Base-by-base conservation (phyloP, 2,329 filamentous ascomycete species). In the Metarhizium rileyi region DNA sequence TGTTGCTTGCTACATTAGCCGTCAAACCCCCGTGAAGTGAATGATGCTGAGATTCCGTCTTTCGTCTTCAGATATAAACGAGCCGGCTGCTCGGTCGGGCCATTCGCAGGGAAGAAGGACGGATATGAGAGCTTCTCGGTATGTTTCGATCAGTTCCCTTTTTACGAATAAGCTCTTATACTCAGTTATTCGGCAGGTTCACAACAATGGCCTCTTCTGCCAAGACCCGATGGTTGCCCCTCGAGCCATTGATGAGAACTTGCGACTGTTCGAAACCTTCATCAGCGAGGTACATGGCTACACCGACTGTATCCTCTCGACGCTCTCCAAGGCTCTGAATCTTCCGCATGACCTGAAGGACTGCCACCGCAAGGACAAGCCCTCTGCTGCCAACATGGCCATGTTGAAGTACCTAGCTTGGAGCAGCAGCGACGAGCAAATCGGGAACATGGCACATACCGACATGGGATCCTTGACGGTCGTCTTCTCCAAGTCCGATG, bases 121-220 rank as follows among this genome's bases (percentile, higher is more conserved):
- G 47, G 47, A 4, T 49, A 49, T 27, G 47, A 49, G 41, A 49
- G 47, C 23, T 49, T 44, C 28, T 49, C 47, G n/a, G 47, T 49
- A 36, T 36, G 47, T 16, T 33, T 33, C 2, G 3, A 16, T 25
- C 30, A 14, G 14, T 5, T 22, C 12, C 10, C 23, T 25, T 93
- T 28, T 70, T 95, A 65, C 89, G 90, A 53, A 95, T 95, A 88
- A 95, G 95, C 73, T n/a, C n/a, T n/a, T n/a, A n/a, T n/a, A n/a
- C n/a, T n/a, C n/a, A n/a, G n/a, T n/a, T n/a, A n/a, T n/a, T n/a
- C n/a, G n/a, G 95, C 90, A 52, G 50, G 50, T 52, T 33, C 47
- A 50, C 44, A 52, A 50, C 20, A 50, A 52, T 35, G 50, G 44
- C 10, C 44, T 52, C 22, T 50, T 52, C 20, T 47, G 50, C 18